Evolutionary conservation across 805 yeast genomes (phyloP).

Genomic region (Schwanniomyces vanrijiae): DNA sequence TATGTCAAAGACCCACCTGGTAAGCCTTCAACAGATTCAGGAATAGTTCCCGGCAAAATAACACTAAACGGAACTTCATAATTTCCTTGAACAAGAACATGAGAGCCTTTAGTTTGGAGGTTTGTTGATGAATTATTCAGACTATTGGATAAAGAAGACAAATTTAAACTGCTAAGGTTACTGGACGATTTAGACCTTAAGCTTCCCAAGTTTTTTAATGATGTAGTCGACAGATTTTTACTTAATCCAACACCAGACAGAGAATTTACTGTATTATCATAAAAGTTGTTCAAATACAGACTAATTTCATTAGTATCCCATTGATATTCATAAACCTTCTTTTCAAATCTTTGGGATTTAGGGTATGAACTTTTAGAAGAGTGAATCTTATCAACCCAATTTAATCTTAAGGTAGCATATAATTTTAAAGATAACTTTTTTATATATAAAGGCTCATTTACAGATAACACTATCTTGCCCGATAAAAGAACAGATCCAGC

Average conservation of each 20-base stretch:
- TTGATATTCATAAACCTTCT: slow-evolving; percentile 66
- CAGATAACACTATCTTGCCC: slow-evolving; percentile 77
- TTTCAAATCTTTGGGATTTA: slow-evolving; percentile 55
- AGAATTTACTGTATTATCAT: slow-evolving; percentile 18
- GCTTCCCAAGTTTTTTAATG: slow-evolving; percentile 38
- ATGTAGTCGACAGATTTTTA: slow-evolving; percentile 42
- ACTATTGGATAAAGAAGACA: slow-evolving; percentile 20
- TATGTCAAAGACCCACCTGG: slow-evolving; percentile 76
- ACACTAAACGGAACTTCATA: slow-evolving; percentile 90
- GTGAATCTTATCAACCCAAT: slow-evolving; percentile 58
- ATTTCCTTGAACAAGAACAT: slow-evolving; percentile 65
- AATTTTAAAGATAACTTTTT: slow-evolving; percentile 64
- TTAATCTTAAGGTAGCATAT: slow-evolving; percentile 63
- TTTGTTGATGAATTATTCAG: slow-evolving; percentile 16
- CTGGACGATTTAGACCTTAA: slow-evolving; percentile 36
- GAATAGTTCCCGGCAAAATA: slow-evolving; percentile 76
- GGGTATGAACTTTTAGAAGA: slow-evolving; percentile 46
- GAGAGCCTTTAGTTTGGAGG: slow-evolving; percentile 17
- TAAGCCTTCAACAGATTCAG: slow-evolving; percentile 88
- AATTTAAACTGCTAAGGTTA: slow-evolving; percentile 11
- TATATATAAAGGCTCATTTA: slow-evolving; percentile 71
- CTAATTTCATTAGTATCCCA: slow-evolving; percentile 73
- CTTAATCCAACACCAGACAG: slow-evolving; percentile 29
- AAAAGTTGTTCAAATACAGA: slow-evolving; percentile 33
- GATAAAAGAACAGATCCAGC: slow-evolving; percentile 75